Evolutionary conservation across 805 yeast genomes (phyloP), one percentile per base, ranked within the genome.

Genomic region (Candida hungchunana): DNA sequence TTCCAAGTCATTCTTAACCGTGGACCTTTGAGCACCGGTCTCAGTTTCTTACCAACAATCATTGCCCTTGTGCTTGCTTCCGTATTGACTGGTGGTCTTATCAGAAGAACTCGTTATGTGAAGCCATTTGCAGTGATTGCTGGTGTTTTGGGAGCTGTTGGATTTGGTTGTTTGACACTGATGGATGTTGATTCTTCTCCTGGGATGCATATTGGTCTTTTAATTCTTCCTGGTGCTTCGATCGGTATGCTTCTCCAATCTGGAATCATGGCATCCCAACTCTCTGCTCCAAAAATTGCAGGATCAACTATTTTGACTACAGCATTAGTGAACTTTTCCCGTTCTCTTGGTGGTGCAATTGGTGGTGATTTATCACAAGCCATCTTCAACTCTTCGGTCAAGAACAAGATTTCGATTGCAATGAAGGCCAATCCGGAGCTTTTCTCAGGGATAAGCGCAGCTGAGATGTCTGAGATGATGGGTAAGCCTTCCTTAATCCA

Each of bases 251-350:
- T 50, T 19, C 42, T 63, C 46, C 71, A 65, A 43, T 37, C 59
- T n/a, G 43, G 56, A 5, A 22, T 60, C 31, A 41, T 61, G 26
- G 49, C 59, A 15, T 44, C 53, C 11, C 66, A 62, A 39, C 26
- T 60, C 7, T 47, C 58, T 17, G 73, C 77, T 5, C 79, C 79
- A 19, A 70, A 71, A 41, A 49, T 58, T 1, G 64, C 69, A 2
- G 78, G 79, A 9, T 62, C 69, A 1, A 56, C 60, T 6, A 70
- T 74, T 28, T 45, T 72, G 53, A 57, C 71, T 0, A 70, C 75
- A 5, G 51, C 73, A 1, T 59, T 64, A 25, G 33, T 66, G 34
- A 66, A 63, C 46, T 69, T 69, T 45, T 47, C 51, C 5, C 63
- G 77, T 46, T 46, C 66, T 3, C 36, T 70, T 12, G 71, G 69